Evolutionary conservation across 192 early-diverging fungal species (phyloP).

Genomic region (Coemansia sp.): DNA sequence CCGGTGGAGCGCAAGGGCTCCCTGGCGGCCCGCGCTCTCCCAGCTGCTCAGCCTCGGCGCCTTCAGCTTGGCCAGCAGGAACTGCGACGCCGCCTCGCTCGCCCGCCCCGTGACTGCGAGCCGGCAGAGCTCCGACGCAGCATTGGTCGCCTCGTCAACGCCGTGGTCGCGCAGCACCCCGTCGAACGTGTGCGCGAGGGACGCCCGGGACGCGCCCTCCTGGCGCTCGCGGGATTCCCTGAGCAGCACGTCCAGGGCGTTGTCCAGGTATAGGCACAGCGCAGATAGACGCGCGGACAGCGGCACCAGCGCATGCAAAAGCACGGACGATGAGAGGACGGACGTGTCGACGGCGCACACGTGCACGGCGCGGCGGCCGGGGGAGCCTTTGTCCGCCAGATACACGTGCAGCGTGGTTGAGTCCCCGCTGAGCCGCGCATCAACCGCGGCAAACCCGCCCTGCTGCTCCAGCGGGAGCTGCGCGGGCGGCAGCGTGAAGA

Average conservation of each 20-base stretch:
- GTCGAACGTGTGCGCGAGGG: slow-evolving; percentile 18
- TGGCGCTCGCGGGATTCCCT: slow-evolving; percentile 21
- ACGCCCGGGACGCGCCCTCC: slow-evolving; percentile 18
- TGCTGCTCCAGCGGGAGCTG: not conserved
- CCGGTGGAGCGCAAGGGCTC: slow-evolving; percentile 22
- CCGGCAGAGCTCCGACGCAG: slow-evolving; percentile 32
- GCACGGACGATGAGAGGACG: slow-evolving; percentile 12
- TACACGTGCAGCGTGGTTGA: not conserved
- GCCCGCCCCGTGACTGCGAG: slow-evolving; percentile 34
- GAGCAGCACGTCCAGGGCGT: slow-evolving; percentile 8
- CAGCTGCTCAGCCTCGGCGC: slow-evolving; percentile 24
- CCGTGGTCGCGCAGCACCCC: slow-evolving; percentile 40
- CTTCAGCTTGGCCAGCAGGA: slow-evolving; percentile 40
- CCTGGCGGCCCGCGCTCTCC: slow-evolving; percentile 37
- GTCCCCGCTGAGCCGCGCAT: not conserved
- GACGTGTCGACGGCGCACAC: slow-evolving; percentile 19
- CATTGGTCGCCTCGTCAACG: slow-evolving; percentile 39
- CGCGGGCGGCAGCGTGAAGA: slow-evolving; percentile 34
- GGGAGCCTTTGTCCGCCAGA: not conserved
- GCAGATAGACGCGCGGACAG: slow-evolving; percentile 31
- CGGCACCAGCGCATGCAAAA: slow-evolving; percentile 13
- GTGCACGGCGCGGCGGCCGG: too few species aligned
- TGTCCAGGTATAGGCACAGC: slow-evolving; percentile 28
- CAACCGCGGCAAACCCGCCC: not conserved
- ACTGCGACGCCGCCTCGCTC: slow-evolving; percentile 47